These are phyloP conservation scores for Penicillium longicatenatum DNA, from an alignment of 495 filamentous ascomycete genomes.

Conservation along the genomic window DNA sequence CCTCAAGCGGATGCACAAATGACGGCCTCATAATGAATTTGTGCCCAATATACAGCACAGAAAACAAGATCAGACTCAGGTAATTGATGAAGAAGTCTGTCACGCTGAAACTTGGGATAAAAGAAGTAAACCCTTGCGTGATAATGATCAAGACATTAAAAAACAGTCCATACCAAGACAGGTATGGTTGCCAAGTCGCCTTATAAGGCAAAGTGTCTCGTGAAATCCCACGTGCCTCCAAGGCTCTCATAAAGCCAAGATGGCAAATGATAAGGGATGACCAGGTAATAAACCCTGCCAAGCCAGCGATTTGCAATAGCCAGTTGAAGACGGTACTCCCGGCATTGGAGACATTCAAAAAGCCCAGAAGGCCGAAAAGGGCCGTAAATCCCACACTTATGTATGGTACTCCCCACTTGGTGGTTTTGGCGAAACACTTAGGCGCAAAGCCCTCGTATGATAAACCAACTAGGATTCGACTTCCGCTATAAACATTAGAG, in stretches of 20 bases:
- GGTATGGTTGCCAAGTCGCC: constrained; percentile 60
- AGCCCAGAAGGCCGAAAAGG: constrained; percentile 52
- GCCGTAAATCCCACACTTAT: constrained; percentile 52
- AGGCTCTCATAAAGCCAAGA: constrained; percentile 61
- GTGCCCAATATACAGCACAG: constrained; percentile 59
- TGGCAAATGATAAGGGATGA: constrained; percentile 59
- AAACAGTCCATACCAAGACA: constrained; percentile 61
- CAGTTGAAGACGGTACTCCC: constrained; percentile 59
- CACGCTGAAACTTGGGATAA: constrained; percentile 60
- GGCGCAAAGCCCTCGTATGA: constrained; percentile 64
- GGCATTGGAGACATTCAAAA: constrained; percentile 50
- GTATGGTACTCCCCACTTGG: constrained; percentile 53
- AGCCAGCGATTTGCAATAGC: constrained; percentile 62
- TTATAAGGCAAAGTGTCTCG: constrained; percentile 59
- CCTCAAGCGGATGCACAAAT: constrained; percentile 45
- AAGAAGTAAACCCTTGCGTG: constrained; percentile 70
- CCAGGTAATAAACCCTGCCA: constrained; percentile 72
- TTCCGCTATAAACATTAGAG: constrained; percentile 77
- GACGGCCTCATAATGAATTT: constrained; percentile 50
- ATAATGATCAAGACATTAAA: constrained; percentile 66
- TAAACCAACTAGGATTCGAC: constrained; percentile 64
- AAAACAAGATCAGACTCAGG: constrained; percentile 62
- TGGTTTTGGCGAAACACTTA: constrained; percentile 51
- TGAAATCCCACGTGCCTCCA: constrained; percentile 57
- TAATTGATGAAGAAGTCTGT: constrained; percentile 63